These are phyloP conservation scores for Corylus heterophylla DNA, from an alignment of 306 rosid genomes.

Conservation along the genomic window DNA sequence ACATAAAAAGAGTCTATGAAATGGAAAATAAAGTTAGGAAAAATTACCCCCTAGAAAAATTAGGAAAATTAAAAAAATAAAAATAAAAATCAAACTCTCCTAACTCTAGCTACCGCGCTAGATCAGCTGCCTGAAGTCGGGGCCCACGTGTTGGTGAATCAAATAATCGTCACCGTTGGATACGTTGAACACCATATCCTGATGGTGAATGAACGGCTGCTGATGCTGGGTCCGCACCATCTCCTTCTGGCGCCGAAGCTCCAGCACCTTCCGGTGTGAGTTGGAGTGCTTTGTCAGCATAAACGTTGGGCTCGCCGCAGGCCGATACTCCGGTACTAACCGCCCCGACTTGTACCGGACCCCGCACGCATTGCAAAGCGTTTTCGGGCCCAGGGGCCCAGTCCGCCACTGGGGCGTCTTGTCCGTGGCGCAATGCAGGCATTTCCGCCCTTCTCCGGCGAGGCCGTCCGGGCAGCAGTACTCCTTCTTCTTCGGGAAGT, in stretches of 20 bases:
- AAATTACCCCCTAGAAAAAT: conserved; percentile 13
- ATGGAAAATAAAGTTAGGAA: conserved; percentile 16
- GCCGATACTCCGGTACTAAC: conserved; percentile 86
- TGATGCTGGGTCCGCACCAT: conserved; percentile 37
- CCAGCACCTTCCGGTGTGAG: conserved; percentile 91
- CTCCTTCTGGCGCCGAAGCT: conserved; percentile 91
- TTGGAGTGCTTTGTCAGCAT: conserved; percentile 89
- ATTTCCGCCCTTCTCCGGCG: conserved; percentile 58
- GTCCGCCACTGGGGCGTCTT: conserved; percentile 97
- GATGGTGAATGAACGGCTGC: conserved; percentile 44
- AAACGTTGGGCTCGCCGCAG: conserved; percentile 93
- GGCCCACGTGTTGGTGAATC: conserved; percentile 72
- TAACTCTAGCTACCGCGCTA: conserved; percentile 35
- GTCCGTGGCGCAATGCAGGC: conserved; percentile 88
- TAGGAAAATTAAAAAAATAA: background rate
- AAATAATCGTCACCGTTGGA: conserved; percentile 76
- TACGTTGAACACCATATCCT: conserved; percentile 54
- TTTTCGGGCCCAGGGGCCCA: conserved; percentile 86
- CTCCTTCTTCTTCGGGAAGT: conserved; percentile 49
- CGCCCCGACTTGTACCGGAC: conserved; percentile 87
- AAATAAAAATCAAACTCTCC: background rate
- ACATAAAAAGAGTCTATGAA: conserved; percentile 15
- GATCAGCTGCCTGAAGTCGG: conserved; percentile 64
- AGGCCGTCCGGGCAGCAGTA: conserved; percentile 15
- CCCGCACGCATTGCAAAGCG: conserved; percentile 83